Evolutionary conservation across 495 filamentous ascomycete species (phyloP).

Genomic region (Elasticomyces elasticus): DNA sequence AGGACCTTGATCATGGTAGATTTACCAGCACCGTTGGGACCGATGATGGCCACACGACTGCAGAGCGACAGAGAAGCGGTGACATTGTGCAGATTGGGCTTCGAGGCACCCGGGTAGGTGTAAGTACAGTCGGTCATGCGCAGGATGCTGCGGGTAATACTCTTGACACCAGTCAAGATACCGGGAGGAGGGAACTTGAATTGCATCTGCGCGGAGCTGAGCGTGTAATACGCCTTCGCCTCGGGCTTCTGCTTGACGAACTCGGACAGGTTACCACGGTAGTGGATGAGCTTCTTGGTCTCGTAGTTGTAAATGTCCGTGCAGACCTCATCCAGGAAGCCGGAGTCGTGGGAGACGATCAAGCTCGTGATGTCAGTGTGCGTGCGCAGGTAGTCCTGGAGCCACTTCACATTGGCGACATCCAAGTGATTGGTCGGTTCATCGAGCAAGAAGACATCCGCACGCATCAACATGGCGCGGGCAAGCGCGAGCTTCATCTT

Average conservation of each 20-base stretch:
- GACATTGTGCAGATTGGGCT: constrained; percentile 81
- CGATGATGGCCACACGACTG: constrained; percentile 90
- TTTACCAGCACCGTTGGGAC: constrained; percentile 95
- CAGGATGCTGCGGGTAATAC: constrained; percentile 81
- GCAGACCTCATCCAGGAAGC: constrained; percentile 92
- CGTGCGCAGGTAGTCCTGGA: constrained; percentile 86
- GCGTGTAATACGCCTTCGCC: constrained; percentile 95
- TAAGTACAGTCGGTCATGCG: constrained; percentile 87
- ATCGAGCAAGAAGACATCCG: constrained; percentile 90
- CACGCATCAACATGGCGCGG: constrained; percentile 90
- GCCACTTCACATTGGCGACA: constrained; percentile 90
- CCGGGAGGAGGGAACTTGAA: constrained; percentile 98
- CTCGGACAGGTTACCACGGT: constrained; percentile 85
- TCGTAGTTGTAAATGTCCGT: constrained; percentile 99
- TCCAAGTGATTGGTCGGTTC: constrained; percentile 99
- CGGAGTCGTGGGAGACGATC: constrained; percentile 97
- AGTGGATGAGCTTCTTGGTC: constrained; percentile 87
- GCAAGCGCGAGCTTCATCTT: constrained; percentile 99
- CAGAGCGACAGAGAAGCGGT: constrained; percentile 78
- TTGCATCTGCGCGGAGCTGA: constrained; percentile 77
- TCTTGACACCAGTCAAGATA: constrained; percentile 91
- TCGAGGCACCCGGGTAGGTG: constrained; percentile 76
- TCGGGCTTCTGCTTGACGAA: constrained; percentile 93
- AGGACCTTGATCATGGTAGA: constrained; percentile 96
- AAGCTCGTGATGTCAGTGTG: constrained; percentile 95